Percentiles rank a stretch among this genome's conserved stretches.
These are phyloP conservation scores for Termitomyces sp. DNA, from an alignment of 768 basidiomycete genomes.

Conservation along the genomic window DNA sequence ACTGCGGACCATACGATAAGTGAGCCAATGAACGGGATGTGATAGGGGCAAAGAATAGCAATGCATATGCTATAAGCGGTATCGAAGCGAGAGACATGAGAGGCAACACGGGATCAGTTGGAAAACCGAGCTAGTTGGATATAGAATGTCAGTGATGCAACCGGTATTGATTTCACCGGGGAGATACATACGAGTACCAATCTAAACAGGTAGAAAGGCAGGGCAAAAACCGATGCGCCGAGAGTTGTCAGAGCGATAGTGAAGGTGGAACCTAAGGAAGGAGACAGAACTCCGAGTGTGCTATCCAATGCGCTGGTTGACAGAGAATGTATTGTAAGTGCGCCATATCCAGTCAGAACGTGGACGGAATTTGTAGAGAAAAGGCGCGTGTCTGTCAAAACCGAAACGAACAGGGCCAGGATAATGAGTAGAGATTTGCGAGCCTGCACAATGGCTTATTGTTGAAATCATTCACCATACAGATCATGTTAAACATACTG, in stretches of 20 bases:
- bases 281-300: slow-evolving; percentile 50
- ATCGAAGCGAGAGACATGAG: slow-evolving; percentile 51
- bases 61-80: slow-evolving; percentile 55
- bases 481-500: slow-evolving; percentile 28
- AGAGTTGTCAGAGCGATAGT: slow-evolving; percentile 51
- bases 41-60: slow-evolving; percentile 56
- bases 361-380: slow-evolving; percentile 33
- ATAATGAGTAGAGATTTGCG: slow-evolving; percentile 42
- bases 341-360: slow-evolving; percentile 60
- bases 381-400: slow-evolving; percentile 49
- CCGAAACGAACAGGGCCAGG: slow-evolving; percentile 46
- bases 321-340: slow-evolving; percentile 52
- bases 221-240: slow-evolving; percentile 56
- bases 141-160: neutral
- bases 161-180: neutral
- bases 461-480: neutral
- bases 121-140: slow-evolving; percentile 37
- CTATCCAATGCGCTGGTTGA: slow-evolving; percentile 60
- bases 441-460: slow-evolving; percentile 28
- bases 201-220: slow-evolving; percentile 61
- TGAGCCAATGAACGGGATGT: slow-evolving; percentile 41
- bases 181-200: slow-evolving; percentile 44
- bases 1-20: slow-evolving; percentile 45
- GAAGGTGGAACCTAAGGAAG: slow-evolving; percentile 51
- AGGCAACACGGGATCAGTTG: slow-evolving; percentile 47